These are phyloP conservation scores for Scheffersomyces spartinae DNA, from an alignment of 805 yeast species.

Conservation along the genomic window DNA sequence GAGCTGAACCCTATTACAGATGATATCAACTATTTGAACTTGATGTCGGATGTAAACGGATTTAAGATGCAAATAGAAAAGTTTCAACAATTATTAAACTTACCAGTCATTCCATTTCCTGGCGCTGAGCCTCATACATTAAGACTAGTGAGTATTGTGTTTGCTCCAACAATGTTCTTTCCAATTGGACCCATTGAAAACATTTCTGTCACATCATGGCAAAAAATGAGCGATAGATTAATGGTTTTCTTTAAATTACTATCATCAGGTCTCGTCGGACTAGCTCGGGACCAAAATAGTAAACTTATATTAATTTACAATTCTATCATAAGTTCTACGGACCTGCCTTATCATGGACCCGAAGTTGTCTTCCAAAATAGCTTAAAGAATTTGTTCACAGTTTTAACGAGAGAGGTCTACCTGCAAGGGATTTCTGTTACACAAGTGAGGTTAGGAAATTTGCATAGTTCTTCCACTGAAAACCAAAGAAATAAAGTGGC, in stretches of 20 bases:
- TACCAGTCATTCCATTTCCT: conserved; percentile 47
- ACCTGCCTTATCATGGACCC: conserved; percentile 52
- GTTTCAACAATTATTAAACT: conserved; percentile 36
- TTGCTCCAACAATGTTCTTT: conserved; percentile 59
- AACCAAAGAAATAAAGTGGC: conserved; percentile 11
- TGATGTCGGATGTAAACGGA: conserved; percentile 38
- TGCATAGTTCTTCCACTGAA: conserved; percentile 16
- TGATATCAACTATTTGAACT: conserved; percentile 56
- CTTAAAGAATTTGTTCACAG: conserved; percentile 23
- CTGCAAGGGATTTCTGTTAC: conserved; percentile 26
- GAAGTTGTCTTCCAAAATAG: conserved; percentile 44
- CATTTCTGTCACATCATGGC: conserved; percentile 42
- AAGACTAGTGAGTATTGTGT: conserved; percentile 50
- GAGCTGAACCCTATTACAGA: conserved; percentile 47
- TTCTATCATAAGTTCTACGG: conserved; percentile 39
- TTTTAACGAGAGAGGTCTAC: conserved; percentile 22
- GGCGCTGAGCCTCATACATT: conserved; percentile 47
- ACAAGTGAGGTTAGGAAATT: conserved; percentile 29
- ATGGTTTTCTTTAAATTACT: conserved; percentile 39
- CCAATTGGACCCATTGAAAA: conserved; percentile 60
- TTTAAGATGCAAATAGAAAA: conserved; percentile 37
- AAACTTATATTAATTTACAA: conserved; percentile 45
- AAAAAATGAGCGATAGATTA: conserved; percentile 32
- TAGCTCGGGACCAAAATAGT: conserved; percentile 39
- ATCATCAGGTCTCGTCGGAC: conserved; percentile 41